Conservation (phyloP, 345 rosid species). For the Cochlearia excelsa region DNA sequence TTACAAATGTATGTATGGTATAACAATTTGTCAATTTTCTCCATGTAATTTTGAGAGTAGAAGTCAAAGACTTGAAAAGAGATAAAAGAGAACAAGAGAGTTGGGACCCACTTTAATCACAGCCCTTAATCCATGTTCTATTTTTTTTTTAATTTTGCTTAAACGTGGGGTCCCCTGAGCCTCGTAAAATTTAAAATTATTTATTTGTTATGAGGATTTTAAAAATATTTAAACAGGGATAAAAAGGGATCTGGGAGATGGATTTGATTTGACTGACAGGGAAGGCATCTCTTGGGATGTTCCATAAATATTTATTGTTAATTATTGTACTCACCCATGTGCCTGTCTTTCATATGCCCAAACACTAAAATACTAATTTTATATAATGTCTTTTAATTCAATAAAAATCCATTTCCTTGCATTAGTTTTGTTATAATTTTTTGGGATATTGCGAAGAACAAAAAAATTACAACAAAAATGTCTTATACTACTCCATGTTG, state of each 20-base stretch:
- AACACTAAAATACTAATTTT: slow-evolving; percentile 14
- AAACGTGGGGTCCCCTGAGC: neutral
- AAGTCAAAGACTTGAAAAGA: neutral
- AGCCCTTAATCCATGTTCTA: neutral
- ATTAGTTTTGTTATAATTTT: neutral
- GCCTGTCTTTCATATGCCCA: slow-evolving; percentile 34
- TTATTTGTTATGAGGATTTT: neutral
- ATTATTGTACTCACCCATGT: slow-evolving; percentile 32
- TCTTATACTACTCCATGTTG: too few species aligned
- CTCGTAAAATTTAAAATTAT: too few species aligned
- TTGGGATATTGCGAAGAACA: neutral
- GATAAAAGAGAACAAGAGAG: neutral
- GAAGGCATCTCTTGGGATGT: slow-evolving; percentile 40
- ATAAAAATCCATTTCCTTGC: neutral
- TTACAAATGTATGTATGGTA: neutral
- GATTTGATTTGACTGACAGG: slow-evolving; percentile 35
- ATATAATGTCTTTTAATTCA: neutral
- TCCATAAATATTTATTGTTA: slow-evolving; percentile 19
- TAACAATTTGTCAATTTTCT: neutral
- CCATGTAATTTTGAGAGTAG: neutral
- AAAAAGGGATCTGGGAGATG: slow-evolving; percentile 8
- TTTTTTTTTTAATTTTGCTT: neutral
- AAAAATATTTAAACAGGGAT: neutral
- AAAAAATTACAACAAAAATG: too few species aligned
- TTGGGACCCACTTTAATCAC: neutral